phyloP scores from a whole-genome alignment of 2,329 filamentous ascomycete species.

The Amphichorda felina region DNA sequence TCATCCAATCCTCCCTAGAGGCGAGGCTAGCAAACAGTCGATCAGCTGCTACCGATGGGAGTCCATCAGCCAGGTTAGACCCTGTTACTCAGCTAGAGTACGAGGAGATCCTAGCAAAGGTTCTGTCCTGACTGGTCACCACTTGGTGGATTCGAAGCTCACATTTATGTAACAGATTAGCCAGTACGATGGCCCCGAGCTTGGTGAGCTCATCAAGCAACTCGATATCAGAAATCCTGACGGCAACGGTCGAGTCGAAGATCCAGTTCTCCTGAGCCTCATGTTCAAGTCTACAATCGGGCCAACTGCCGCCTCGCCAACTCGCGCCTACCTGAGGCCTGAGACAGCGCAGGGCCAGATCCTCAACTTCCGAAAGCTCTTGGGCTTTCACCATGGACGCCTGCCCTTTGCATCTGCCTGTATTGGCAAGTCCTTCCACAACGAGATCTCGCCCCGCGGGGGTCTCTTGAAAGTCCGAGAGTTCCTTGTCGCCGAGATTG shows the following conservation, averaged over 20 bases:
- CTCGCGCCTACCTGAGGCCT: slow-evolving; percentile 50
- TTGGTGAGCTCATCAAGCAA: slow-evolving; percentile 50
- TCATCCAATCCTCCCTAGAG: slow-evolving; percentile 57
- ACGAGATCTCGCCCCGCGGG: slow-evolving; percentile 55
- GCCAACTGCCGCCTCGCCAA: slow-evolving; percentile 48
- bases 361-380: slow-evolving; percentile 54
- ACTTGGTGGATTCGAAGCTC: too few species aligned
- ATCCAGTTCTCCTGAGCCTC: slow-evolving; percentile 56
- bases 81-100: slow-evolving; percentile 51
- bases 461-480: slow-evolving; percentile 56
- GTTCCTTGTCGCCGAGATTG: slow-evolving; percentile 59
- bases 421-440: slow-evolving; percentile 60
- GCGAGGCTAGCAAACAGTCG: slow-evolving; percentile 35
- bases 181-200: slow-evolving; percentile 52
- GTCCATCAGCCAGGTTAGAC: slow-evolving; percentile 47
- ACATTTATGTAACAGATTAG: slow-evolving; percentile 30
- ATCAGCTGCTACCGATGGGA: neutral
- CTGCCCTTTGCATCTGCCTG: slow-evolving; percentile 62
- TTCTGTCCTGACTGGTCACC: slow-evolving; percentile 2
- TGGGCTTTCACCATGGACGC: slow-evolving; percentile 55
- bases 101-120: slow-evolving; percentile 51
- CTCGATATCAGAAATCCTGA: slow-evolving; percentile 54
- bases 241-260: slow-evolving; percentile 45
- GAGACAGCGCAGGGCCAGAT: slow-evolving; percentile 62
- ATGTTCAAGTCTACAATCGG: slow-evolving; percentile 63